Conservation (phyloP, 768 basidiomycete species). For the Flagelloscypha sp. region DNA sequence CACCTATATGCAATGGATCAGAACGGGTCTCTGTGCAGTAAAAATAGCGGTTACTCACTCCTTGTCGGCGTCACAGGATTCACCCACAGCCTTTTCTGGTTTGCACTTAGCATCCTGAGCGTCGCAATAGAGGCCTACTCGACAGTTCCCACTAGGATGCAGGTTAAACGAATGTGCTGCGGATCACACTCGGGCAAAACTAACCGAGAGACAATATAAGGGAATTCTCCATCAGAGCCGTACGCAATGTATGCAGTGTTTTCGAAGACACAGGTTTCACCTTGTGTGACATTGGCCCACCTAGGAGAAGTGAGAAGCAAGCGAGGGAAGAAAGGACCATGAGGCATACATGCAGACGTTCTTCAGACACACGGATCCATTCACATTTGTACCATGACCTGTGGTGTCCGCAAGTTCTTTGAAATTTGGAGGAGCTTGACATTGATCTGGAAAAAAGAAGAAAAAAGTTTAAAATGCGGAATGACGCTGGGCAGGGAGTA, state of each 20-base stretch:
- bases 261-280: conserved; percentile 58
- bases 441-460: conserved; percentile 53
- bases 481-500: conserved; percentile 1
- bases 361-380: conserved; percentile 80
- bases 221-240: conserved; percentile 46
- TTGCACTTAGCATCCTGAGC: conserved; percentile 48
- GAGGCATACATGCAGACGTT: conserved; percentile 68
- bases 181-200: conserved; percentile 8
- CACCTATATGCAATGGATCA: conserved; percentile 40
- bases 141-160: conserved; percentile 58
- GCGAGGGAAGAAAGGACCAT: neutral
- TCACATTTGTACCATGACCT: conserved; percentile 63
- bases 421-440: conserved; percentile 59
- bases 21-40: conserved; percentile 27
- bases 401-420: conserved; percentile 53
- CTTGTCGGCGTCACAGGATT: conserved; percentile 53
- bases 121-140: conserved; percentile 70
- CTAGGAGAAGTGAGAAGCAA: conserved; percentile 24
- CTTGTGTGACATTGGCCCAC: conserved; percentile 71
- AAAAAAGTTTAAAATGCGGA: conserved; percentile 1
- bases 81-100: conserved; percentile 47
- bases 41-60: conserved; percentile 26
- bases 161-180: conserved; percentile 1
- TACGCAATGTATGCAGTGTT: conserved; percentile 78
- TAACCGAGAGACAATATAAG: conserved; percentile 77